Evolutionary conservation across 2,329 filamentous ascomycete genomes (phyloP).

Genomic region (Fusarium nematophilum): DNA sequence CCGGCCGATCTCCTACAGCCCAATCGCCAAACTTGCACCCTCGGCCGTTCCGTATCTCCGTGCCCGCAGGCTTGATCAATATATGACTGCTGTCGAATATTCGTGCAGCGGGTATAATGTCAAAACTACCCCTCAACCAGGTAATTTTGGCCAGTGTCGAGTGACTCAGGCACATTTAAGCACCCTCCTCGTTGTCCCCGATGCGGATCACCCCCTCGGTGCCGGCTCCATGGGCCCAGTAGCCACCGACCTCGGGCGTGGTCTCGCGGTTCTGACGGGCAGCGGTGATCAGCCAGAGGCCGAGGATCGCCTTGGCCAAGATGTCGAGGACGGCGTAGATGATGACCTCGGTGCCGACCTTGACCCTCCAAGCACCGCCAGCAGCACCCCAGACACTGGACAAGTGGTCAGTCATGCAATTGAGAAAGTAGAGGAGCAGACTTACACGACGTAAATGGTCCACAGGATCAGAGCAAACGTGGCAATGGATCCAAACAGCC

Average conservation of each 20-base stretch:
- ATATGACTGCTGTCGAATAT: too few relatives aligned
- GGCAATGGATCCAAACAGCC: constrained; percentile 44
- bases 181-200: constrained; percentile 52
- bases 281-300: constrained; percentile 49
- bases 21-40: too few relatives aligned
- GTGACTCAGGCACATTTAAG: constrained; percentile 20
- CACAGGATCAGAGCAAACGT: constrained; percentile 41
- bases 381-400: constrained; percentile 45
- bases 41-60: too few relatives aligned
- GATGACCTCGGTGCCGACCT: constrained; percentile 46
- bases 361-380: constrained; percentile 40
- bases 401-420: neutral
- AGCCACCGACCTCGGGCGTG: constrained; percentile 52
- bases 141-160: neutral
- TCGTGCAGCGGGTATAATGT: too few relatives aligned
- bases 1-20: constrained; percentile 12
- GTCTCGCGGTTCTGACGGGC: constrained; percentile 51
- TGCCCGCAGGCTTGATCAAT: neutral
- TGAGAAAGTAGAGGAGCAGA: neutral
- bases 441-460: constrained; percentile 46
- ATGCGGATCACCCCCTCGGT: constrained; percentile 54
- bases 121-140: too few relatives aligned
- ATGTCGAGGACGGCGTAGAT: constrained; percentile 47
- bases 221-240: constrained; percentile 52
- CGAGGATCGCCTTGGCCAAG: constrained; percentile 46